Percentiles rank a stretch among this genome's conserved stretches.
Evolutionary conservation across 345 rosid genomes (phyloP).

Genomic region (Citrus hindsii): DNA sequence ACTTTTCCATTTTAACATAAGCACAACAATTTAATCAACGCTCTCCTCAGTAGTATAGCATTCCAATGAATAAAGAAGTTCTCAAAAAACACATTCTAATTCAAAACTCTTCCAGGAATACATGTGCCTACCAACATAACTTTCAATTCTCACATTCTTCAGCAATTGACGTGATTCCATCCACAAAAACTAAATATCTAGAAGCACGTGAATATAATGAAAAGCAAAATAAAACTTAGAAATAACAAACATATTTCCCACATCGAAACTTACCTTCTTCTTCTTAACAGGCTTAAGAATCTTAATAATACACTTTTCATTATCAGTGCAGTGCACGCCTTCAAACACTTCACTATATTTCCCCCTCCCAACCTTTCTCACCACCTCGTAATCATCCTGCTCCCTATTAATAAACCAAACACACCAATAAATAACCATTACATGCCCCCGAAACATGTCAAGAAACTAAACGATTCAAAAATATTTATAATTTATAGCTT

Average conservation of each 20-base stretch:
- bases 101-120: too few relatives aligned
- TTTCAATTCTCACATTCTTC: neutral
- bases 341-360: constrained; percentile 97
- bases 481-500: neutral
- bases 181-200: neutral
- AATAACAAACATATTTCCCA: neutral
- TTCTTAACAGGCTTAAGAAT: constrained; percentile 97
- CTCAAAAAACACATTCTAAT: neutral
- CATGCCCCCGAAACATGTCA: neutral
- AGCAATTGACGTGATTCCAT: neutral
- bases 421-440: neutral
- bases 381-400: constrained; percentile 95
- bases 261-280: constrained; percentile 66
- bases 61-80: neutral
- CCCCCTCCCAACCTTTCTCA: constrained; percentile 93
- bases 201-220: neutral
- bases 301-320: constrained; percentile 87
- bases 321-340: constrained; percentile 76
- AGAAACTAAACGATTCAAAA: neutral
- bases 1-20: neutral
- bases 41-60: neutral
- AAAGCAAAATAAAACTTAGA: neutral
- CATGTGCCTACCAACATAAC: neutral
- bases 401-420: constrained; percentile 47
- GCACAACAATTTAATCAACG: neutral